Conservation (phyloP, 2,329 filamentous ascomycete species). For the Hirsutella minnesotensis region DNA sequence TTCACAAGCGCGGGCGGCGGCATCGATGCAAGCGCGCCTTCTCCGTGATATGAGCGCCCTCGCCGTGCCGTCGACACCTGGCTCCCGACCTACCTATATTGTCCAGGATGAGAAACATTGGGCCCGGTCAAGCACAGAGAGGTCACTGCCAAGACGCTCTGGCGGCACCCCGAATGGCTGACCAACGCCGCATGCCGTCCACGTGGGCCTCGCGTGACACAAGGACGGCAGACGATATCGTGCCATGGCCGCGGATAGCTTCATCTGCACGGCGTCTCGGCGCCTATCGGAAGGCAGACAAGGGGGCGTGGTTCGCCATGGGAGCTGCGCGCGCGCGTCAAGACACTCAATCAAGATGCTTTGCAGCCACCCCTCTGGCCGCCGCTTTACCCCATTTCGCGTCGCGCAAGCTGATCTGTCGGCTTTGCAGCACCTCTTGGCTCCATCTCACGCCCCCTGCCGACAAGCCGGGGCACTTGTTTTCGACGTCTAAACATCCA, state of each 20-base stretch:
- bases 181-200: not conserved
- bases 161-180: no score
- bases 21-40: not conserved
- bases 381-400: not conserved
- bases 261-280: conserved; percentile 1
- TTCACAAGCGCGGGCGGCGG: conserved; percentile 3
- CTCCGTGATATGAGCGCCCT: not conserved
- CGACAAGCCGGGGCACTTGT: no score
- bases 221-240: not conserved
- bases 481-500: no score
- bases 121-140: no score
- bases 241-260: not conserved
- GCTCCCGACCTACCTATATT: not conserved
- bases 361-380: not conserved
- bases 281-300: not conserved
- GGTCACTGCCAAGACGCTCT: no score
- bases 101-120: no score
- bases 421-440: not conserved
- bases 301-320: no score
- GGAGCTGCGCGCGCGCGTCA: conserved; percentile 1
- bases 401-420: conserved; percentile 1
- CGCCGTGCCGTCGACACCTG: not conserved
- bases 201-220: not conserved
- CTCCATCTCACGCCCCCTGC: no score
- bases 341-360: not conserved